Conservation (phyloP, 768 basidiomycete genomes). For the Myochromella boudieri region DNA sequence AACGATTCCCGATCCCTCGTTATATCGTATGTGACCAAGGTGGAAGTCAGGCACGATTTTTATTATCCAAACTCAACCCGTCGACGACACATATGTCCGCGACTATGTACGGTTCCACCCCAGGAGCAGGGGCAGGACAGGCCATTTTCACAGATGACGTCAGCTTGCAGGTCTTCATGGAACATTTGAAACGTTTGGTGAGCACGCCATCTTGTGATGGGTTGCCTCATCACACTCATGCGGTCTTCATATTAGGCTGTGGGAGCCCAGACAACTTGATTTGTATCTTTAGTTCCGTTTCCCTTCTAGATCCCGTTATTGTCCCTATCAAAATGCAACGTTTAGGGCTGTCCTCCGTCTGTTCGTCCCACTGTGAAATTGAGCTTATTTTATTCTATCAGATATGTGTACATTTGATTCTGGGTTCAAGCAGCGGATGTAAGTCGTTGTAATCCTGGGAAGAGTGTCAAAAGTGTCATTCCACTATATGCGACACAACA, state of each 20-base stretch:
- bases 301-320: conserved; percentile 15
- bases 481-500: too few relatives aligned
- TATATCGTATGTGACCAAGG: conserved; percentile 99
- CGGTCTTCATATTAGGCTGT: conserved; percentile 45
- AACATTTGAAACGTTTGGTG: conserved; percentile 91
- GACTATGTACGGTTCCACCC: conserved; percentile 83
- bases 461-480: not conserved
- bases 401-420: not conserved
- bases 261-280: conserved; percentile 65
- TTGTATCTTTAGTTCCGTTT: conserved; percentile 8
- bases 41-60: conserved; percentile 97
- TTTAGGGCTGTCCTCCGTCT: conserved; percentile 10
- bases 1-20: conserved; percentile 95
- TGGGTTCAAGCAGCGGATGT: not conserved
- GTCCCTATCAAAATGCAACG: conserved; percentile 9
- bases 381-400: conserved; percentile 7
- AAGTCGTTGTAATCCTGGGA: not conserved
- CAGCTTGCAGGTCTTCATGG: conserved; percentile 97
- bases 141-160: conserved; percentile 99
- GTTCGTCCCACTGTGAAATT: conserved; percentile 4
- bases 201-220: conserved; percentile 24
- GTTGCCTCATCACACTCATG: conserved; percentile 5
- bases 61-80: conserved; percentile 94
- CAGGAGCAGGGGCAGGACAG: conserved; percentile 70
- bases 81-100: conserved; percentile 96